A percentile compares a stretch with the other conserved stretches of the same genome.
Conservation (phyloP, 2,329 filamentous ascomycete genomes). For the Aspergillus ochraceoroseus region DNA sequence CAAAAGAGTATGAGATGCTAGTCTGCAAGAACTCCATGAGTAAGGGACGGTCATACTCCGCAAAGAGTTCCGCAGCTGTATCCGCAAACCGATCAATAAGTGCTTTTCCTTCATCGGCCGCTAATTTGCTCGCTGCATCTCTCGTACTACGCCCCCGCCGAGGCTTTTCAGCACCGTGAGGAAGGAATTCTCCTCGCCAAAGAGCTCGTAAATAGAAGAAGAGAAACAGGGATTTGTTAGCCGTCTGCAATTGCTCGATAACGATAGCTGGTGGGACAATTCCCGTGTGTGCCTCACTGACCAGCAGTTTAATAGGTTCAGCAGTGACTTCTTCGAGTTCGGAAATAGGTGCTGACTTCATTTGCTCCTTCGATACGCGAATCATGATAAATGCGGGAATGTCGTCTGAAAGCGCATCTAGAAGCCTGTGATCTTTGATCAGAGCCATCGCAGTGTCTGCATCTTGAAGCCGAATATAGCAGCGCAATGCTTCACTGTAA, state of each 20-base stretch:
- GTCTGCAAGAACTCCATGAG: slow-evolving; percentile 83
- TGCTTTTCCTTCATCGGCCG: slow-evolving; percentile 55
- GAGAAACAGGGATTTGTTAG: slow-evolving; percentile 67
- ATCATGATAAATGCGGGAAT: slow-evolving; percentile 84
- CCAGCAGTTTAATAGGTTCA: slow-evolving; percentile 79
- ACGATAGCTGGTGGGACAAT: slow-evolving; percentile 74
- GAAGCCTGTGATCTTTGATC: slow-evolving; percentile 82
- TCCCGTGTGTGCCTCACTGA: slow-evolving; percentile 85
- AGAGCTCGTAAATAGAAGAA: slow-evolving; percentile 88
- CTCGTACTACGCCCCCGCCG: slow-evolving; percentile 35
- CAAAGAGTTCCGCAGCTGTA: slow-evolving; percentile 78
- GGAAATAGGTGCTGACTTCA: slow-evolving; percentile 58
- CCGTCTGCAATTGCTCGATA: slow-evolving; percentile 67
- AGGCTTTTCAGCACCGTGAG: slow-evolving; percentile 33
- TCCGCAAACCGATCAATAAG: slow-evolving; percentile 85
- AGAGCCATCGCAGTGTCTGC: slow-evolving; percentile 82
- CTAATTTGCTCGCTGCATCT: slow-evolving; percentile 46
- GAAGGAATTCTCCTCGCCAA: slow-evolving; percentile 69
- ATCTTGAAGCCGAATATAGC: slow-evolving; percentile 86
- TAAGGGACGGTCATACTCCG: slow-evolving; percentile 70
- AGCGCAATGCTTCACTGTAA: slow-evolving; percentile 76
- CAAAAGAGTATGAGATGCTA: slow-evolving; percentile 83
- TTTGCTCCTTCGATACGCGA: slow-evolving; percentile 68
- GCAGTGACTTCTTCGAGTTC: slow-evolving; percentile 75
- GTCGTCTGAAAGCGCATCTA: slow-evolving; percentile 82